Evolutionary conservation across 192 early-diverging fungal genomes (phyloP).

Genomic region (Backusella tarrabulga): DNA sequence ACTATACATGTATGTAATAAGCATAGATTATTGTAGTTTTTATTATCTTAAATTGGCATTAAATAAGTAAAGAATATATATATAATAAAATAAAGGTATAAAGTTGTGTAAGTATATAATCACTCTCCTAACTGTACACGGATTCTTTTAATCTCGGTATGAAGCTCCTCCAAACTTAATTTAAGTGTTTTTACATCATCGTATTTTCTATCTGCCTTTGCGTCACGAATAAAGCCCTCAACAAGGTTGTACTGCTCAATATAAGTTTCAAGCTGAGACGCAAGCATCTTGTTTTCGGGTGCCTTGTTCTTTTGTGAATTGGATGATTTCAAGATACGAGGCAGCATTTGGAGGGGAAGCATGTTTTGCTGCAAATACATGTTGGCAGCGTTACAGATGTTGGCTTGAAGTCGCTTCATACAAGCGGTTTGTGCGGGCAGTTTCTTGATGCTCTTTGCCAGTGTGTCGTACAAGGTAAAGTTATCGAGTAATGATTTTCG

Average conservation of each 20-base stretch:
- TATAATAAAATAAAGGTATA: background rate
- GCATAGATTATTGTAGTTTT: background rate
- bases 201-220: slow-evolving; percentile 59
- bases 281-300: slow-evolving; percentile 34
- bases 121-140: slow-evolving; percentile 2
- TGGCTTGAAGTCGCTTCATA: slow-evolving; percentile 59
- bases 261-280: slow-evolving; percentile 52
- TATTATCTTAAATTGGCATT: background rate
- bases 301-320: background rate
- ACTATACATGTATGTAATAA: too few relatives aligned
- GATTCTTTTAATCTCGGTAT: slow-evolving; percentile 54
- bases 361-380: slow-evolving; percentile 77
- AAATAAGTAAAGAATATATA: background rate
- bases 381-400: slow-evolving; percentile 60
- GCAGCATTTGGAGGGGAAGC: slow-evolving; percentile 74
- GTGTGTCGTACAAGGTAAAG: slow-evolving; percentile 61
- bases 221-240: slow-evolving; percentile 62
- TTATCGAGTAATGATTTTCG: slow-evolving; percentile 65
- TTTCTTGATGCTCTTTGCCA: slow-evolving; percentile 57
- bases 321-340: slow-evolving; percentile 48
- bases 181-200: slow-evolving; percentile 73
- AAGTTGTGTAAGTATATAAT: background rate
- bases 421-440: slow-evolving; percentile 48
- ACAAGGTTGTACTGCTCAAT: slow-evolving; percentile 68
- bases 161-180: slow-evolving; percentile 61